Base-by-base conservation (phyloP, 2,329 filamentous ascomycete genomes). In the Triangularia setosa region DNA sequence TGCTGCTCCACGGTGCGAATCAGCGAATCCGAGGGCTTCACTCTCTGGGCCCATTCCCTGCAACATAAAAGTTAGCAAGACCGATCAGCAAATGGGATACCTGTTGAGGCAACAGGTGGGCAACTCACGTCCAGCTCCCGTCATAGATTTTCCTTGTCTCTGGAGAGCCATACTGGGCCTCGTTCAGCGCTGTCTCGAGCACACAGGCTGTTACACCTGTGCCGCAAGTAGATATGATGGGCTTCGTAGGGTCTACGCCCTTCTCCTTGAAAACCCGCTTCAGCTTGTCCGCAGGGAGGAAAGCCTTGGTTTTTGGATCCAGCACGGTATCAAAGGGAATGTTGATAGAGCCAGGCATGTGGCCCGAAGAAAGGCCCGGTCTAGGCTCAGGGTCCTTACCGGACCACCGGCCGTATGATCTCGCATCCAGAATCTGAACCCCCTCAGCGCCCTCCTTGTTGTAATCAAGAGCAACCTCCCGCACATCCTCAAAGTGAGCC, bases 171-270 rank as follows among this genome's bases (percentile, higher is more conserved):
- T 87, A 93, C 1, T 88, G 89, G 23, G 93, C 92, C 76, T 92
- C 88, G 28, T 86, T 87, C 61, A 99, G 79, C 1, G 93, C 95
- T 40, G 93, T 90, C 74, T 99, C 95, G 52, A 99, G 87, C 53
- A 97, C 86, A 18, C 91, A 92, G 7, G 95, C 95, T 11, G 93
- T 98, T 60, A 99, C 94, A 33, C 95, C 95, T 6, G 93, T 97
- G 12, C 95, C 95, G 72, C 95, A 99, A 72, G 86, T 94, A 58
- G 87, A 90, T 71, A 98, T 90, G 69, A 97, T 91, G 3, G 93
- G 90, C 75, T 89, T 92, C 27, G 83, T 81, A 0, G 90, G 87
- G 73, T 97, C 89, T 8, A 99, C 80, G 0, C 92, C 90, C 74
- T 90, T 94, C n/a, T 83, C 81, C 75, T 90, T 81, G 72, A 99